A percentile compares a stretch with the other conserved stretches of the same genome.
These are phyloP conservation scores for Ramularia endophylla DNA, from an alignment of 2,329 filamentous ascomycete genomes.

Conservation along the genomic window DNA sequence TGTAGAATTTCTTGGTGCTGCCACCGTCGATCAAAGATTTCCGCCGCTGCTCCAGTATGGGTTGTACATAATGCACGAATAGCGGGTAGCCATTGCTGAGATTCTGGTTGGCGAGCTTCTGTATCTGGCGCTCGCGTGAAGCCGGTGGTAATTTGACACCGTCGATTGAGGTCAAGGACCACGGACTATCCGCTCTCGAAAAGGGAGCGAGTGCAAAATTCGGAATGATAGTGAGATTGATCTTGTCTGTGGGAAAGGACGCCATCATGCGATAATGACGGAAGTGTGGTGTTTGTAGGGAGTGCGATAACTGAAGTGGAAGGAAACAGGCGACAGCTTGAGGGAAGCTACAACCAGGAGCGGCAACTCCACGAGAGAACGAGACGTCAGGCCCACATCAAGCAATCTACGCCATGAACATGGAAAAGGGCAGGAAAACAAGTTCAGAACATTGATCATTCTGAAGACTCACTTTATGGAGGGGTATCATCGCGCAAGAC, in stretches of 20 bases:
- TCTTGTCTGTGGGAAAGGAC: too few relatives aligned
- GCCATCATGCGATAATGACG: too few relatives aligned
- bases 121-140: conserved; percentile 9
- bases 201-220: too few relatives aligned
- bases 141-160: conserved; percentile 4
- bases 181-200: too few relatives aligned
- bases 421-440: neutral
- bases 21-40: conserved; percentile 1
- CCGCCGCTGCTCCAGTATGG: conserved; percentile 9
- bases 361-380: too few relatives aligned
- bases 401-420: too few relatives aligned
- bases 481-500: conserved; percentile 8
- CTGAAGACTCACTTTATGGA: neutral
- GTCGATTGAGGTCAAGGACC: conserved; percentile 1
- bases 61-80: conserved; percentile 15
- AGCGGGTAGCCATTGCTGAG: conserved; percentile 12
- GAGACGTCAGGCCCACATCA: too few relatives aligned
- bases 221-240: too few relatives aligned
- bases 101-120: conserved; percentile 8
- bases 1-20: conserved; percentile 6
- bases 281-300: too few relatives aligned
- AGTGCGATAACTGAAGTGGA: too few relatives aligned
- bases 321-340: too few relatives aligned
- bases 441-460: neutral
- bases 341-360: too few relatives aligned